These are phyloP conservation scores for Hirsutella rhossiliensis DNA, from an alignment of 2,329 filamentous ascomycete species.

Conservation along the genomic window DNA sequence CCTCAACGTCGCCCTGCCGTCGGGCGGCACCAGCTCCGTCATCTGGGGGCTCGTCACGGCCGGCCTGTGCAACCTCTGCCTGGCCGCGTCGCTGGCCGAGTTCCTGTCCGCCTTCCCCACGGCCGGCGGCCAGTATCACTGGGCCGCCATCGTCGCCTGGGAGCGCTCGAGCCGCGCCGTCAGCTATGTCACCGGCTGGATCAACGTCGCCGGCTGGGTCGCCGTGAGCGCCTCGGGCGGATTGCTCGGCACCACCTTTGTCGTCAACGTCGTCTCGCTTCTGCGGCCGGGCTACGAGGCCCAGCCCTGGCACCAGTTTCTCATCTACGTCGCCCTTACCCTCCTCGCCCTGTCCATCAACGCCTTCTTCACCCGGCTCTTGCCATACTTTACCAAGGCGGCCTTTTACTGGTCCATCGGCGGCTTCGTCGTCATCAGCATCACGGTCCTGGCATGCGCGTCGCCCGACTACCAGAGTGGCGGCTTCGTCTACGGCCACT, in stretches of 20 bases:
- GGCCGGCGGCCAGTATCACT: conserved; percentile 56
- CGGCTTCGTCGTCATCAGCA: conserved; percentile 58
- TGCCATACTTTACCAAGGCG: conserved; percentile 55
- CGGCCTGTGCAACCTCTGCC: conserved; percentile 56
- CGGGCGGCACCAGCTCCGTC: conserved; percentile 57
- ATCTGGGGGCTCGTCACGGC: conserved; percentile 57
- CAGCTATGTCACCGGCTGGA: conserved; percentile 63
- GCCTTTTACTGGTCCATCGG: conserved; percentile 61
- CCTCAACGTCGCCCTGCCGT: conserved; percentile 43
- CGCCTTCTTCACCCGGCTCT: conserved; percentile 40
- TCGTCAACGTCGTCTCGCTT: conserved; percentile 52
- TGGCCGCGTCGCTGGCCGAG: conserved; percentile 58
- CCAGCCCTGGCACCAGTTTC: conserved; percentile 58
- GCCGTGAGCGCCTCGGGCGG: conserved; percentile 56
- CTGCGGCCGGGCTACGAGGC: conserved; percentile 44
- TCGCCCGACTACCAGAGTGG: conserved; percentile 53
- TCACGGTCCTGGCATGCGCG: conserved; percentile 54
- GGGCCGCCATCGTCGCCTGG: conserved; percentile 55
- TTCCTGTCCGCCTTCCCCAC: conserved; percentile 54
- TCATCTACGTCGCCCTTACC: conserved; percentile 58
- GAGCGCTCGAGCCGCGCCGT: conserved; percentile 47
- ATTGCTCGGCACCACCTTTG: conserved; percentile 53
- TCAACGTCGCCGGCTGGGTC: conserved; percentile 61
- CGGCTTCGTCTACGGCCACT: conserved; percentile 52
- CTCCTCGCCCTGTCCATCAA: conserved; percentile 51